These are phyloP conservation scores for Mrakiaceae sp. DNA, from an alignment of 1,284 basidiomycete species.

Conservation along the genomic window DNA sequence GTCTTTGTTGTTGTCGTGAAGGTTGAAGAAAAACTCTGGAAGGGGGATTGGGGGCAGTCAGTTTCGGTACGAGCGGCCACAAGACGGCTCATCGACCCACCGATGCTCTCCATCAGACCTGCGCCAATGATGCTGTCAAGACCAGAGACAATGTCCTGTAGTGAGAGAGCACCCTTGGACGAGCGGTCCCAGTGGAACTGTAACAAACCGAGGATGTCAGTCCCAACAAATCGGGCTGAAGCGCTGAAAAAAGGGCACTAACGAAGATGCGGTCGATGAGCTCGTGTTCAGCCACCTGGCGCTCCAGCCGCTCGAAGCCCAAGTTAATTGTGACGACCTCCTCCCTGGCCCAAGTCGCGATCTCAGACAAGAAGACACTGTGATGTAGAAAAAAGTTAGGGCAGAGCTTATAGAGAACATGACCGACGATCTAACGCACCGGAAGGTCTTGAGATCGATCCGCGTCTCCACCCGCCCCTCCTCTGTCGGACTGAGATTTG, in stretches of 20 bases:
- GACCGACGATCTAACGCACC: slow-evolving; percentile 6
- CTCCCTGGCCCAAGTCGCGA: slow-evolving; percentile 91
- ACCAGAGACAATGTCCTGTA: slow-evolving; percentile 83
- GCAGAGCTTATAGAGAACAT: not conserved
- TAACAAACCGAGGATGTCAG: slow-evolving; percentile 29
- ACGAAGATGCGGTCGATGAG: slow-evolving; percentile 35
- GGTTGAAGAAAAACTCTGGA: slow-evolving; percentile 1
- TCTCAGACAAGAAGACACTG: slow-evolving; percentile 72
- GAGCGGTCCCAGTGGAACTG: slow-evolving; percentile 73
- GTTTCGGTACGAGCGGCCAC: not conserved
- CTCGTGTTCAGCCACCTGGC: slow-evolving; percentile 39
- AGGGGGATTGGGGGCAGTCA: not conserved
- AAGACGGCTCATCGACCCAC: slow-evolving; percentile 65
- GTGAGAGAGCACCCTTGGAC: slow-evolving; percentile 65
- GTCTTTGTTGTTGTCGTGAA: slow-evolving; percentile 78
- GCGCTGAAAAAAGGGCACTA: not conserved
- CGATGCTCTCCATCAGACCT: slow-evolving; percentile 94
- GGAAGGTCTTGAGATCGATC: slow-evolving; percentile 79
- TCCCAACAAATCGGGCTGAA: slow-evolving; percentile 32
- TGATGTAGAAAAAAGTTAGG: not conserved
- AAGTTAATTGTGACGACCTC: slow-evolving; percentile 88
- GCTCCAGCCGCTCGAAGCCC: slow-evolving; percentile 57
- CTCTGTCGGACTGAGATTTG: slow-evolving; percentile 15
- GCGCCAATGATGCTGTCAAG: slow-evolving; percentile 88
- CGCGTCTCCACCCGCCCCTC: slow-evolving; percentile 77